Percentiles rank a stretch among this genome's conserved stretches.
Evolutionary conservation across 176 grass and related monocot genomes (phyloP).

Genomic region (Eragrostis nindensis): DNA sequence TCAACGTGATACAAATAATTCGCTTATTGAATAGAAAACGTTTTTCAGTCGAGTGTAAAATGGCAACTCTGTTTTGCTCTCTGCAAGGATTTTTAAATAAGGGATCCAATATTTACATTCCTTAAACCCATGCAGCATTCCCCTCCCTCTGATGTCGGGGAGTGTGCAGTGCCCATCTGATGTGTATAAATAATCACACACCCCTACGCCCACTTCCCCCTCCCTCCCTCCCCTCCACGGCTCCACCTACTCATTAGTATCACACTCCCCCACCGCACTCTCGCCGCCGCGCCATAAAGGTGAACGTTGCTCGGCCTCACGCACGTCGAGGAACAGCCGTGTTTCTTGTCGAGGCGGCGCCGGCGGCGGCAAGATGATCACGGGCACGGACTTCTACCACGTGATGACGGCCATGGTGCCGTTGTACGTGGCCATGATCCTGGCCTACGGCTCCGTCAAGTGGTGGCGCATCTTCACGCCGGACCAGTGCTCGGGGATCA

Average conservation of each 20-base stretch:
- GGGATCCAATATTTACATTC: not conserved
- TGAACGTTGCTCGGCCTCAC: not conserved
- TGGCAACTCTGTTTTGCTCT: not conserved
- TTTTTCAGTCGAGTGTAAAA: not conserved
- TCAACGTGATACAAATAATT: too few relatives aligned
- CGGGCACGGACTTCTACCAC: slow-evolving; percentile 78
- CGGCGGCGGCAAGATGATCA: slow-evolving; percentile 71
- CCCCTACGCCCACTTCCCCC: slow-evolving; percentile 37
- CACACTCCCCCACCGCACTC: slow-evolving; percentile 1
- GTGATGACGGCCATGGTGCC: slow-evolving; percentile 99
- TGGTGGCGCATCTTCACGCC: slow-evolving; percentile 99
- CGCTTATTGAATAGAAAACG: not conserved
- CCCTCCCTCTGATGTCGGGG: not conserved
- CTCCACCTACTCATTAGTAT: slow-evolving; percentile 10
- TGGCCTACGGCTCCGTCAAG: slow-evolving; percentile 93
- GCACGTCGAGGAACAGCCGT: not conserved
- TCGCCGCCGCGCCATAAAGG: not conserved
- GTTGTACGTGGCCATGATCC: slow-evolving; percentile 98
- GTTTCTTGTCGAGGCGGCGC: not conserved
- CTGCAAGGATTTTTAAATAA: not conserved
- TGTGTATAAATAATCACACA: slow-evolving; percentile 88
- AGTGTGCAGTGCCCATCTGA: slow-evolving; percentile 41
- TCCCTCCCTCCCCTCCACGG: not conserved
- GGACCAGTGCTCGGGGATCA: slow-evolving; percentile 99
- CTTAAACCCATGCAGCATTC: not conserved